Base-by-base conservation (phyloP, 768 basidiomycete species). In the Boletus tylopilopsis region DNA sequence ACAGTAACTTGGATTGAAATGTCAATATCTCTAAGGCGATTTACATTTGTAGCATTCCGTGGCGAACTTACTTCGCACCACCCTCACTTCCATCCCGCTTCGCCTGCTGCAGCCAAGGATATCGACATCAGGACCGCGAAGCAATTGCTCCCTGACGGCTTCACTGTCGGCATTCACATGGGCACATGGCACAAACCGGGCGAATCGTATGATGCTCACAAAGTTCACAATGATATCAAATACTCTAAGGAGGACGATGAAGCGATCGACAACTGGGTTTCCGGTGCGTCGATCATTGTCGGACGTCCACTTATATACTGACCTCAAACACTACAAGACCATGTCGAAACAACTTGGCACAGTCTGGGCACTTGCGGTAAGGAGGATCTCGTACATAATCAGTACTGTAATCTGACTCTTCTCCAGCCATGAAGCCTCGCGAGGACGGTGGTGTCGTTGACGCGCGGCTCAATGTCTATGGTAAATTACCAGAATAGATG, bases 291-390 rank as follows among this genome's bases (percentile, higher is more conserved):
- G 18, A 40, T 12, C 11, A 16, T 12, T 46, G 32, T 7, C 37
- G 22, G 13, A 9, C 33, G 6, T n/a, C 22, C 16, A n/a, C 29
- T 11, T 30, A 2, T 16, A 29, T 13, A 21, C 50, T 53, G 30
- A 55, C 34, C 6, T 27, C 38, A 2, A 22, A n/a, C 18, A 22
- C 32, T 24, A 19, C 19, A 35, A 45, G 71, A 84, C 64, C 82
- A 85, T 63, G 84, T 87, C 58, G 85, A 85, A 73, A 85, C 85
- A 10, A 86, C 84, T 48, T 86, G 85, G 85, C 85, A 87, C 73
- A 82, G 79, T 63, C 72, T 85, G 43, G 82, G 80, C 63, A 54
- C 57, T 40, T 53, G 52, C 74, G 81, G 55, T 56, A 40, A 22
- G 33, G 13, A 3, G 12, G n/a, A 13, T 22, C 19, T 30, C 13